phyloP scores from a whole-genome alignment of 2,329 filamentous ascomycete species.

The Trichoderma arundinaceum region DNA sequence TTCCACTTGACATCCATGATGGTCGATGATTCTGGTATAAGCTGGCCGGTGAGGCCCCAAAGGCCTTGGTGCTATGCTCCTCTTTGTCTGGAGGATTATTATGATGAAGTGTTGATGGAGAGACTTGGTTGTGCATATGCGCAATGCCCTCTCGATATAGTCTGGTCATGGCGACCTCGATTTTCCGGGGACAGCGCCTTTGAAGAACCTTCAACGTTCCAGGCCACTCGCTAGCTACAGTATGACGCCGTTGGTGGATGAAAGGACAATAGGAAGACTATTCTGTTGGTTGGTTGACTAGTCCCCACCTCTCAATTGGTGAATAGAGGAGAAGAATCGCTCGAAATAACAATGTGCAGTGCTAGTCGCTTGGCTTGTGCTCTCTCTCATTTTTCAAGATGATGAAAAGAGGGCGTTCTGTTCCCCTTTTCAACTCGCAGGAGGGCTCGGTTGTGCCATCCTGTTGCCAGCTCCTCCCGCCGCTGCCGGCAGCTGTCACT shows the following conservation, averaged over 20 bases:
- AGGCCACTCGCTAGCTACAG: slow-evolving; percentile 1
- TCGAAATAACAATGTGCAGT: not conserved
- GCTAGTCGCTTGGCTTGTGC: not conserved
- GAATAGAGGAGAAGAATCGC: not conserved
- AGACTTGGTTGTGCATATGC: not conserved
- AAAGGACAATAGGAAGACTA: slow-evolving; percentile 7
- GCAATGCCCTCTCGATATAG: not conserved
- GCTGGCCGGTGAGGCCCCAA: not conserved
- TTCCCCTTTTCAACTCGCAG: not conserved
- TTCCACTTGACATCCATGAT: not conserved
- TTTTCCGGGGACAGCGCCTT: not conserved
- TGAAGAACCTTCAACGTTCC: not conserved
- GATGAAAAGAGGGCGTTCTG: not conserved
- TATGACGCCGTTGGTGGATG: not conserved
- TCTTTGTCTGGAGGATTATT: not conserved
- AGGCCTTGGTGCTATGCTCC: not conserved
- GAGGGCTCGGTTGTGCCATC: not conserved
- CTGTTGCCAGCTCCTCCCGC: not conserved
- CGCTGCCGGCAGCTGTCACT: not conserved
- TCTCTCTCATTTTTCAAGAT: not conserved
- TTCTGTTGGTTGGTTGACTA: not conserved
- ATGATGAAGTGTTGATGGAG: not conserved
- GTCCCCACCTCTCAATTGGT: not conserved
- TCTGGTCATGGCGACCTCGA: not conserved
- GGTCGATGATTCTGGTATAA: not conserved